Evolutionary conservation across 306 rosid genomes (phyloP), one percentile per base, ranked within the genome.

Genomic region (Corylus americana): DNA sequence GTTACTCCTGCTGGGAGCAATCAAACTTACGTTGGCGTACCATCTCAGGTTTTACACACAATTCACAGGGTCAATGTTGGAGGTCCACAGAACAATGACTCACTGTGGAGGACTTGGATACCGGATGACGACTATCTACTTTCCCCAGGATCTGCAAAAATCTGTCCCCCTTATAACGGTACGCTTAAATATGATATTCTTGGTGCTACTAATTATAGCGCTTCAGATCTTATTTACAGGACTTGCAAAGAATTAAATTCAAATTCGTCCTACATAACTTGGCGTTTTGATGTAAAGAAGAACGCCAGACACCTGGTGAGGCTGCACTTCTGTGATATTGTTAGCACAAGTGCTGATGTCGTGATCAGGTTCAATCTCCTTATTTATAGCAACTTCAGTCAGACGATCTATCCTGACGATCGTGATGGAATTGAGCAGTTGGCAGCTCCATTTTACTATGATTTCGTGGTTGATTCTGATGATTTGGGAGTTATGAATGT

Each of bases 41-140:
- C 3, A 10, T 69, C 69, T 42, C 39, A 25, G 48, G 75, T 48
- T 54, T n/a, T 66, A 17, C 71, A 7, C 25, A 87, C 83, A 4
- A 82, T 58, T 49, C 68, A 64, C 17, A 77, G 86, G 76, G 31
- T 89, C 48, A 85, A 89, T 14, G 85, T 89, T 16, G 92, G 92
- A 29, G 81, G 82, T 2, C 0, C 10, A 20, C 13, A 18, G 35
- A 22, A 35, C 25, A 89, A 80, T 76, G 11, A 4, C 45, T 39
- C 25, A 1, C 51, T 85, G 25, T 9, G 59, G 71, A 87, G 90
- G 78, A 68, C 50, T 16, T 89, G 90, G 92, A 18, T 20, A 4
- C 6, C 68, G 11, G 90, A 89, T 79, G 89, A 81, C 35, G 11
- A 3, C 35, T 79, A 74, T 75, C 42, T 84, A 1, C 20, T 51